Conservation (phyloP, 305 asterid genomes). For the Fraxinus xanthoxyloides region DNA sequence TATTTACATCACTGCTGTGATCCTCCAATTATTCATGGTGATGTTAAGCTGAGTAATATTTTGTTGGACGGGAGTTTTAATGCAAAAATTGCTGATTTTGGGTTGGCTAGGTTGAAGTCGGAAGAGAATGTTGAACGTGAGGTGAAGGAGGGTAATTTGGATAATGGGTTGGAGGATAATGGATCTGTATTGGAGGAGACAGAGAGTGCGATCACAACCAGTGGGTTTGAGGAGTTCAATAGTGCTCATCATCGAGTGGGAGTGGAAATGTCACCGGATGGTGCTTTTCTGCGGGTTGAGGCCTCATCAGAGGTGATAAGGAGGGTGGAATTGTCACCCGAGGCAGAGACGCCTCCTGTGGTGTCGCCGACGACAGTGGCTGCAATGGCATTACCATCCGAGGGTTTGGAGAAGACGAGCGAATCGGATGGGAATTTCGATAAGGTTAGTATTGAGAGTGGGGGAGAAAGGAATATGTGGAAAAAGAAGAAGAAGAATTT, state of each 20-base stretch:
- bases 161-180: conserved; percentile 51
- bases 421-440: conserved; percentile 65
- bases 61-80: conserved; percentile 58
- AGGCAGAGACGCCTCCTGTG: conserved; percentile 37
- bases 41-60: conserved; percentile 85
- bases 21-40: conserved; percentile 87
- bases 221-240: conserved; percentile 46
- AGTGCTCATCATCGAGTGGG: conserved; percentile 26
- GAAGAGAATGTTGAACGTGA: conserved; percentile 63
- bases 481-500: conserved; percentile 69
- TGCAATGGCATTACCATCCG: conserved; percentile 65
- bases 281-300: conserved; percentile 52
- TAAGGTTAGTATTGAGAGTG: conserved; percentile 56
- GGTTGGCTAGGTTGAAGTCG: conserved; percentile 75
- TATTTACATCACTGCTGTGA: conserved; percentile 83
- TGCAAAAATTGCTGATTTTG: conserved; percentile 90
- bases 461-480: conserved; percentile 46
- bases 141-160: conserved; percentile 48
- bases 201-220: conserved; percentile 69
- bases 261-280: conserved; percentile 66
- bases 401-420: conserved; percentile 56
- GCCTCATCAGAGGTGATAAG: conserved; percentile 53
- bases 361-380: conserved; percentile 65
- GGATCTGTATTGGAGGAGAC: conserved; percentile 74
- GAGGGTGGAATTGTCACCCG: conserved; percentile 56